These are phyloP conservation scores for Handroanthus guayacan DNA, from an alignment of 257 asterid species.

Conservation along the genomic window DNA sequence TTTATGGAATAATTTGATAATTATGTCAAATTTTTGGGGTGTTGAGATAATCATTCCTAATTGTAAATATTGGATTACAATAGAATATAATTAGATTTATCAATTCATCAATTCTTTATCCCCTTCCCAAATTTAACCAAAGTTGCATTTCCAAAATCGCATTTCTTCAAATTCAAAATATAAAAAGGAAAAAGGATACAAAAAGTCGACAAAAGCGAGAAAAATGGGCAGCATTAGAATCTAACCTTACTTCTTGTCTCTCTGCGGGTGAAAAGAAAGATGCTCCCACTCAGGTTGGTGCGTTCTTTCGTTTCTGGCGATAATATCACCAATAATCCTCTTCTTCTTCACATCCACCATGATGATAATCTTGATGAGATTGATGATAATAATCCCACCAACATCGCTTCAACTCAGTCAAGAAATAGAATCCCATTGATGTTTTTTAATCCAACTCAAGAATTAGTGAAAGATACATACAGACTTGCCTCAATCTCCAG, in stretches of 20 bases:
- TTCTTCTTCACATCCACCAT: slow-evolving; percentile 45
- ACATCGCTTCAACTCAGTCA: slow-evolving; percentile 25
- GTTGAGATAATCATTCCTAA: too few species aligned
- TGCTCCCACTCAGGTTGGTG: slow-evolving; percentile 59
- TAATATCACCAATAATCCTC: slow-evolving; percentile 47
- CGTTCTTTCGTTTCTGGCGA: slow-evolving; percentile 55
- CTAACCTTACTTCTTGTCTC: slow-evolving; percentile 18
- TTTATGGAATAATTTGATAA: too few species aligned
- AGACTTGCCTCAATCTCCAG: slow-evolving; percentile 60
- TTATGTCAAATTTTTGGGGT: too few species aligned
- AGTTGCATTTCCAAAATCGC: neutral
- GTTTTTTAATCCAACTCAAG: slow-evolving; percentile 63
- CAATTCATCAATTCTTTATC: neutral
- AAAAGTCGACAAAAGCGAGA: neutral
- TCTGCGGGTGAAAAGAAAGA: slow-evolving; percentile 15
- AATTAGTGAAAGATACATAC: slow-evolving; percentile 60
- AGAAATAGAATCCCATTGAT: slow-evolving; percentile 49
- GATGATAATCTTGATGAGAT: slow-evolving; percentile 18
- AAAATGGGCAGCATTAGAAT: slow-evolving; percentile 1
- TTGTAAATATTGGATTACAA: too few species aligned
- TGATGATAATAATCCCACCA: slow-evolving; percentile 25
- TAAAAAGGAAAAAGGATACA: neutral
- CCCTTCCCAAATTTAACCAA: neutral
- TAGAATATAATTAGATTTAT: too few species aligned
- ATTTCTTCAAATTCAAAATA: too few species aligned